Conservation (phyloP, 2,329 filamentous ascomycete species). For the Alternaria brassicae region DNA sequence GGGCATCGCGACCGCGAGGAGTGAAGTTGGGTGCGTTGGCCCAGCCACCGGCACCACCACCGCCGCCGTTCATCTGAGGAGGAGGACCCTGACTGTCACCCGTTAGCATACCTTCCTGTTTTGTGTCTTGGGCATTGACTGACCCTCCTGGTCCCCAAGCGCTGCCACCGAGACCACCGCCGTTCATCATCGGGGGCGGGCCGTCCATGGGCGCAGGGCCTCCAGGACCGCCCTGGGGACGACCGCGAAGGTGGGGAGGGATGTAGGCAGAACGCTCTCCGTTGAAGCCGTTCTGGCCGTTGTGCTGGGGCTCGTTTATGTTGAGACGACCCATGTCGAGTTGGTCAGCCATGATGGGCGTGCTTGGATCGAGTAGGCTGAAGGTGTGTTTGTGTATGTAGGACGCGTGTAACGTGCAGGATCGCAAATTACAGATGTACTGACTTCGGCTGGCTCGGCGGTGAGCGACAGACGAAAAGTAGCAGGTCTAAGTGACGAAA, state of each 20-base stretch:
- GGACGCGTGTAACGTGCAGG: slow-evolving; percentile 11
- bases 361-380: slow-evolving; percentile 15
- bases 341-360: slow-evolving; percentile 59
- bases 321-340: slow-evolving; percentile 81
- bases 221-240: slow-evolving; percentile 40
- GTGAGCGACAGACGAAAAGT: slow-evolving; percentile 43
- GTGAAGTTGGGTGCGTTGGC: slow-evolving; percentile 66
- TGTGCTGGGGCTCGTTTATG: slow-evolving; percentile 71
- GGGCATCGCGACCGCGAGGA: slow-evolving; percentile 52
- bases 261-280: slow-evolving; percentile 76
- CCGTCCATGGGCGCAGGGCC: slow-evolving; percentile 52
- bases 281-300: slow-evolving; percentile 57
- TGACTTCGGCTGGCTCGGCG: slow-evolving; percentile 38
- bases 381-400: slow-evolving; percentile 6
- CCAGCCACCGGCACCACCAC: slow-evolving; percentile 68
- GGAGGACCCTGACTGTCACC: slow-evolving; percentile 38
- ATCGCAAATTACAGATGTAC: slow-evolving; percentile 31
- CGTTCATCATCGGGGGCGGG: slow-evolving; percentile 59
- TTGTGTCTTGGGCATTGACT: slow-evolving; percentile 21
- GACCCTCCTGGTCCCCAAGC: slow-evolving; percentile 61
- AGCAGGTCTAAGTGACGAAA: slow-evolving; percentile 39
- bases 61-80: slow-evolving; percentile 61
- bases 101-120: slow-evolving; percentile 25
- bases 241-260: slow-evolving; percentile 77
- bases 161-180: slow-evolving; percentile 64